Evolutionary conservation across 257 asterid genomes (phyloP), one percentile per base, ranked within the genome.

Genomic region (Scutellaria minor): DNA sequence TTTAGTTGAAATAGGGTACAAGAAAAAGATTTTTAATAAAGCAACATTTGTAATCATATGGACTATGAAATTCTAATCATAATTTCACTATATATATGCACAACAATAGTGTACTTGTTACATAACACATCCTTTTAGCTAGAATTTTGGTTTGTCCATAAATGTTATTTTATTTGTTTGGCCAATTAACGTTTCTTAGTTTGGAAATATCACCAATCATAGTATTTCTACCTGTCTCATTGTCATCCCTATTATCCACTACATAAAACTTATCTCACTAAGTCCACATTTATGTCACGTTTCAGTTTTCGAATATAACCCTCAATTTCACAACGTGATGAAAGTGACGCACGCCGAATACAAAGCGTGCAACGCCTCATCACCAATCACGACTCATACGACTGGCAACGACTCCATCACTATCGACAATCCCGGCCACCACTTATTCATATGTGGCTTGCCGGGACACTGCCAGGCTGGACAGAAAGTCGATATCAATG

Each of bases 391-490:
- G 1, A 88, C 93, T 24, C 85, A 75, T 68, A 82, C 87, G 3
- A 85, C 96, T 1, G 98, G 96, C n/a, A 92, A 92, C 48, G 98
- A 92, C 83, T 78, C 98, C 46, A 88, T 92, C 66, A 71, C 83
- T 58, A 83, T 86, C 74, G 48, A 68, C 27, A 78, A 77, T 31
- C 83, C 66, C 10, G 96, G 96, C 27, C 98, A 92, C 82, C 96
- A 90, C 77, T 84, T 86, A 70, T 91, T 89, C 77, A 68, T 91
- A 35, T 91, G 97, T 40, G 95, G 93, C 8, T 85, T 88, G 0
- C 95, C 96, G n/a, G 97, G 95, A 15, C 97, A 91, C 77, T 91
- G 97, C 74, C 95, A 87, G 69, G 66, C 97, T 0, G 97, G 97
- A 1, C 97, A 89, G 57, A 91, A 80, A 73, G 93, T 91, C 14